Evolutionary conservation across 2,329 filamentous ascomycete species (phyloP).

Genomic region (Seiridium cupressi): DNA sequence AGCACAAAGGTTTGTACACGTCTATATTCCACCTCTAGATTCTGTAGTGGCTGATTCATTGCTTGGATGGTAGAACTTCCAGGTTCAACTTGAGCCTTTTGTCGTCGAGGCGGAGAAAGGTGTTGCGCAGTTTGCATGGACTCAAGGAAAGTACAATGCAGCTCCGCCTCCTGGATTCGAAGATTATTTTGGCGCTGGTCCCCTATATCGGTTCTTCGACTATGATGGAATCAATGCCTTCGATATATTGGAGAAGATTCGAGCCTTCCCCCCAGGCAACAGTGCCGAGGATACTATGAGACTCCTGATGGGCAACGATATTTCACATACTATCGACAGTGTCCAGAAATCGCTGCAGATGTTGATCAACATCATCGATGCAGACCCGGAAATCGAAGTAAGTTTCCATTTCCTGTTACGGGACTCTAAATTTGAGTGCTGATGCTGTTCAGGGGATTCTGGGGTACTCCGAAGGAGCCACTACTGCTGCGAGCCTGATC

Average conservation of each 20-base stretch:
- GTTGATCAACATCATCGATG: slow-evolving; percentile 13
- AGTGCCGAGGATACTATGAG: slow-evolving; percentile 12
- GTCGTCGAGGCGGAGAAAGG: slow-evolving; percentile 7
- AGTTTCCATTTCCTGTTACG: not conserved
- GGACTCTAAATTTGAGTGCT: not conserved
- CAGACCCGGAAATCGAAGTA: slow-evolving; percentile 14
- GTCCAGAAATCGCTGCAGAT: slow-evolving; percentile 4
- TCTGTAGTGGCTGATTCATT: not conserved
- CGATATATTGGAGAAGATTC: slow-evolving; percentile 6
- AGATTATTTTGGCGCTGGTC: slow-evolving; percentile 16
- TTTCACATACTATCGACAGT: not conserved
- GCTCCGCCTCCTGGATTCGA: slow-evolving; percentile 15
- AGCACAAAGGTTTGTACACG: slow-evolving; percentile 19
- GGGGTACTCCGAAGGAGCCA: slow-evolving; percentile 12
- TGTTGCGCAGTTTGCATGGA: slow-evolving; percentile 11
- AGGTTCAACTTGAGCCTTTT: slow-evolving; percentile 10
- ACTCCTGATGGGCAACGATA: not conserved
- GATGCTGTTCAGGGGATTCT: slow-evolving; percentile 2
- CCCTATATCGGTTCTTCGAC: slow-evolving; percentile 15
- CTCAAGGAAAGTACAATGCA: slow-evolving; percentile 8
- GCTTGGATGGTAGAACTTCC: slow-evolving; percentile 8
- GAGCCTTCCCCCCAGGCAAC: slow-evolving; percentile 7
- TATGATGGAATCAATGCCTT: slow-evolving; percentile 11
- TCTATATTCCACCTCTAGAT: not conserved
- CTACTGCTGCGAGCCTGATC: slow-evolving; percentile 5